Evolutionary conservation across 106 monocot genomes (phyloP), one percentile per base, ranked within the genome.

Genomic region (Allium cepa): DNA sequence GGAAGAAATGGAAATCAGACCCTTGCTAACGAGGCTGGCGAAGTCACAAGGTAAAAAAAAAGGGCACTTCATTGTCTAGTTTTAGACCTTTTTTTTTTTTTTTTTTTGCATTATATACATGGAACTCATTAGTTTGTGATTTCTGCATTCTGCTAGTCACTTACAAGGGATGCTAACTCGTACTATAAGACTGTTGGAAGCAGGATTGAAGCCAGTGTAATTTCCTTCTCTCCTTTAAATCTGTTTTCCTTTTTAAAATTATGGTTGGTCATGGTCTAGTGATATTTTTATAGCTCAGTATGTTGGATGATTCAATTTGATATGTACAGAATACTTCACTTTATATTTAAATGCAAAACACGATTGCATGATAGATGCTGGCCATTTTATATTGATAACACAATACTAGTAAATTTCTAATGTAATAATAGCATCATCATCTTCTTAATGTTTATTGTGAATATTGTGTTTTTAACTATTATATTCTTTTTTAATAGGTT

Each of bases 171-270:
- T 99, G 93, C 90, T 99, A 56, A 87, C 74, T 53, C 78, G 99
- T n/a, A 99, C 99, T 4, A 85, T 93, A 77, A 85, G 90, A 75
- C 79, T 99, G 68, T 76, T 99, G 18, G 99, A 99, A 68, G 84
- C 99, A 14, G 99, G 99, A 78, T 85, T 99, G 13, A 99, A 99
- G 69, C 99, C 99, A 69, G 93, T 82, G 99, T 99, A 99, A 78
- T 36, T 36, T 5, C 1, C 36, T 36, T 36, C 36, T 36, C 36
- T 36, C 36, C n/a, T 9, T 17, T 57, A 63, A 56, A 36, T 53
- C 1, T 55, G 57, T 22, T 58, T 9, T 13, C 56, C 10, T 53
- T 12, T 67, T 46, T 47, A 15, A 59, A 36, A 36, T 36, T 36
- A 36, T 36, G 36, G 36, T 36, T 36, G 36, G 36, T 36, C 36